Evolutionary conservation across 208 protist genomes (phyloP), one percentile per base, ranked within the genome.

Genomic region (Crithidia acanthocephali): DNA sequence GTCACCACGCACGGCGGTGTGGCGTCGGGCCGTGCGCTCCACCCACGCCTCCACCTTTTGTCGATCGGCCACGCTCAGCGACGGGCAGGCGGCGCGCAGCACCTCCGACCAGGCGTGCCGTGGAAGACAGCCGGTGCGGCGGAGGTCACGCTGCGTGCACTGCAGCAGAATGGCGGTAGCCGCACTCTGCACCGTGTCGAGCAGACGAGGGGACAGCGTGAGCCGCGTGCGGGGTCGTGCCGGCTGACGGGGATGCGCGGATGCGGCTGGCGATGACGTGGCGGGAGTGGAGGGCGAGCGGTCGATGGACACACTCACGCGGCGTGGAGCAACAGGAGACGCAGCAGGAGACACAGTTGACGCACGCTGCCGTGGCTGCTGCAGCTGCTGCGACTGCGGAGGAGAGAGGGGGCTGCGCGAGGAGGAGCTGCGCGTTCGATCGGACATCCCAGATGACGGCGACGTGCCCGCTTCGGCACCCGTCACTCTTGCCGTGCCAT

Each of bases 221-320:
- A 18, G 18, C 25, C 5, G 16, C 40, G 27, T 28, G 8, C 37
- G 23, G 23, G 7, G 9, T 13, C 33, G 33, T 30, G 3, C 25
- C 30, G 35, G n/a, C 32, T 22, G 52, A 20, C 18, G 65, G 22
- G 27, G 65, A 5, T 40, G 35, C 35, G 35, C 35, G 9, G 9
- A 33, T 16, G 37, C 22, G 15, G 48, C 15, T 48, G 58, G 40
- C 9, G 68, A 27, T 0, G 48, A 42, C 35, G 69, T 35, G 35
- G 22, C n/a, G 10, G 32, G 40, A 8, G 40, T n/a, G 3, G 30
- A 18, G 2, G 50, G 48, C 7, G 62, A 58, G 33, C 22, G 23
- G 27, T n/a, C 8, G 25, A 66, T 33, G 7, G 61, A 66, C 20
- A 66, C 61, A 9, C 32, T 40, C 47, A 66, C 61, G n/a, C 61